These are phyloP conservation scores for Prunus mongolica DNA, from an alignment of 306 rosid species.

Conservation along the genomic window DNA sequence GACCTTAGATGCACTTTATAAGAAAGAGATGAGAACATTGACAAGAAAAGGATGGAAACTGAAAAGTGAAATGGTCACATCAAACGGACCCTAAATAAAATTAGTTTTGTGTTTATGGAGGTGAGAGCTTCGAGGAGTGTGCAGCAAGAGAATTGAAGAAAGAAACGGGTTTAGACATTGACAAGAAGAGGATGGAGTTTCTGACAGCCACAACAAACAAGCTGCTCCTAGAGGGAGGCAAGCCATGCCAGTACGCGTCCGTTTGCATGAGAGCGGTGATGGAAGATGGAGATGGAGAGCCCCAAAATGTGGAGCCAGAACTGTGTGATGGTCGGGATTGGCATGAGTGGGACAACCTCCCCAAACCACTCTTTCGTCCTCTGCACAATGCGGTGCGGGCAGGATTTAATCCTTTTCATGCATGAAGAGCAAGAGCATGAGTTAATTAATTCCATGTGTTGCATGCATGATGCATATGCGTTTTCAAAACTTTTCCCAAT, in stretches of 20 bases:
- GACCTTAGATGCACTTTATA: too few species aligned
- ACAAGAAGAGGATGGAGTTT: slow-evolving; percentile 22
- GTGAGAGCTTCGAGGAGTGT: slow-evolving; percentile 76
- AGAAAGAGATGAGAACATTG: too few species aligned
- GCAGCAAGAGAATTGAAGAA: slow-evolving; percentile 65
- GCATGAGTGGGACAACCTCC: slow-evolving; percentile 56
- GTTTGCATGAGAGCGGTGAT: slow-evolving; percentile 43
- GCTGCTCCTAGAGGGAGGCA: slow-evolving; percentile 32
- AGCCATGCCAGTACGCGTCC: slow-evolving; percentile 50
- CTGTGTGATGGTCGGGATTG: slow-evolving; percentile 84
- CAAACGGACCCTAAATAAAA: too few species aligned
- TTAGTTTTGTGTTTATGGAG: slow-evolving; percentile 18
- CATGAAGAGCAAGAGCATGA: too few species aligned
- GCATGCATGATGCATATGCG: too few species aligned
- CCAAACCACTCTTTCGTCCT: slow-evolving; percentile 67
- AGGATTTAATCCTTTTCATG: slow-evolving; percentile 58
- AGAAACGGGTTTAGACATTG: slow-evolving; percentile 54
- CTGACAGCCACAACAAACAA: slow-evolving; percentile 43
- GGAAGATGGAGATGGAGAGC: slow-evolving; percentile 30
- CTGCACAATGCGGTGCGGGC: slow-evolving; percentile 36
- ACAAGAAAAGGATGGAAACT: too few species aligned
- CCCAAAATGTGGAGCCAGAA: slow-evolving; percentile 56
- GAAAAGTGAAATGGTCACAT: too few species aligned
- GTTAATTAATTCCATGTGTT: too few species aligned
- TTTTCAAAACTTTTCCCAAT: too few species aligned